Evolutionary conservation across 805 yeast species (phyloP), one percentile per base, ranked within the genome.

Genomic region (Saccharomycopsis olivae): DNA sequence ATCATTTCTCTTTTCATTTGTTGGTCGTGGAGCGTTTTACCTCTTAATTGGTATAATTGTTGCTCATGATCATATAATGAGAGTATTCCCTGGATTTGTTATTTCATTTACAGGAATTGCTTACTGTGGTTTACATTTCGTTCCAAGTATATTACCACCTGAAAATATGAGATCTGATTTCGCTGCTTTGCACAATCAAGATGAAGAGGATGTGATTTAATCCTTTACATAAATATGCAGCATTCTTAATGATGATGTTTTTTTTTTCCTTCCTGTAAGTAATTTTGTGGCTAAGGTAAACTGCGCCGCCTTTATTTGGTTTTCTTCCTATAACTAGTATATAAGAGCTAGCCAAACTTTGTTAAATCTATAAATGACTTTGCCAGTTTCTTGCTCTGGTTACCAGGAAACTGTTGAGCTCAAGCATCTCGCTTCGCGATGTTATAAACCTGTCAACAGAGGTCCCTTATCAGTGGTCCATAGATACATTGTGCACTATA

Each of bases 61-160:
- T 33, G 55, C 73, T 19, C 68, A 64, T 39, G 78, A 73, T 6
- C 69, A 76, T 39, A 56, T 69, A 25, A 59, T 82, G 46, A 68
- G 86, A 48, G 52, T 72, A 29, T 54, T 83, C 32, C 62, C 73
- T n/a, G 78, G 79, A 2, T 47, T 78, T 8, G 37, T 81, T 11
- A 62, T 83, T n/a, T 68, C 73, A 29, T 30, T 73, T 2, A 57
- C 75, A 18, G 95, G 95, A 21, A 53, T 73, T 17, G 70, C 59
- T 2, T 85, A 66, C 58, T 54, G 69, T 36, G 72, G 60, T 1
- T 66, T 85, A 52, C 92, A 85, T 58, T 78, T 80, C 37, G 58
- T 82, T 20, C 86, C 88, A 15, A 71, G 81, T 45, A 64, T 84
- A 31, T 78, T 82, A 39, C 80, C 87, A 21, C 96, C 95, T 15